Evolutionary conservation across 495 filamentous ascomycete species (phyloP).

Genomic region (Achaetomiella virescens): DNA sequence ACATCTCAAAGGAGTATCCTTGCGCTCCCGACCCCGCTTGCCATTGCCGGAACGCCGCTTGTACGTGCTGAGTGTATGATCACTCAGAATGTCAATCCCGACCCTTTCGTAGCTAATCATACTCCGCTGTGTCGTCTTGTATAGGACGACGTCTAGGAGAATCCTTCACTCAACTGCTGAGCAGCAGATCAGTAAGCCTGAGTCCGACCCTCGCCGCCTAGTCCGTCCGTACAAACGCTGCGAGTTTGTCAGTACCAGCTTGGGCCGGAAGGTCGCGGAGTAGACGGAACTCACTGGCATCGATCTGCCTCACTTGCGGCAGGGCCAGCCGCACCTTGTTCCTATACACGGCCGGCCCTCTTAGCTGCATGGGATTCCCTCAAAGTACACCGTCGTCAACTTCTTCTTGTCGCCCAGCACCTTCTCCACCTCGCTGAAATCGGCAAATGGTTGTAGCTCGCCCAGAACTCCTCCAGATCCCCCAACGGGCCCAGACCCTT

Average conservation of each 20-base stretch:
- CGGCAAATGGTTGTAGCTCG: slow-evolving; percentile 77
- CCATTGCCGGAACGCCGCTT: too few relatives aligned
- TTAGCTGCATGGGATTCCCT: slow-evolving; percentile 84
- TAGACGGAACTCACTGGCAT: slow-evolving; percentile 73
- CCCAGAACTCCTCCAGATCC: slow-evolving; percentile 87
- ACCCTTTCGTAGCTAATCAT: too few relatives aligned
- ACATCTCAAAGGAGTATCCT: too few relatives aligned
- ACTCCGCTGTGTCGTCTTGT: too few relatives aligned
- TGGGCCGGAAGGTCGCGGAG: background rate
- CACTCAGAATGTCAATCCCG: too few relatives aligned
- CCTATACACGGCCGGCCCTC: slow-evolving; percentile 70
- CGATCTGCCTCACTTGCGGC: slow-evolving; percentile 85
- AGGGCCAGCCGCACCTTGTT: slow-evolving; percentile 87
- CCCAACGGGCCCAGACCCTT: slow-evolving; percentile 61
- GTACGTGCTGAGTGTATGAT: too few relatives aligned
- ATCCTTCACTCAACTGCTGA: too few relatives aligned
- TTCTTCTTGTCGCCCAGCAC: slow-evolving; percentile 71
- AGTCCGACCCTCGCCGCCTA: background rate
- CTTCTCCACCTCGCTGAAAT: slow-evolving; percentile 77
- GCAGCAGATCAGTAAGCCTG: background rate
- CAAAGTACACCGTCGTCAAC: slow-evolving; percentile 91
- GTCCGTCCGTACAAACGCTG: slow-evolving; percentile 33
- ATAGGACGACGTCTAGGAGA: too few relatives aligned
- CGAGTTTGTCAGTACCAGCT: slow-evolving; percentile 31
- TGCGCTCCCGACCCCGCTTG: too few relatives aligned